Base-by-base conservation (phyloP, 345 rosid genomes). In the Citrus medica region DNA sequence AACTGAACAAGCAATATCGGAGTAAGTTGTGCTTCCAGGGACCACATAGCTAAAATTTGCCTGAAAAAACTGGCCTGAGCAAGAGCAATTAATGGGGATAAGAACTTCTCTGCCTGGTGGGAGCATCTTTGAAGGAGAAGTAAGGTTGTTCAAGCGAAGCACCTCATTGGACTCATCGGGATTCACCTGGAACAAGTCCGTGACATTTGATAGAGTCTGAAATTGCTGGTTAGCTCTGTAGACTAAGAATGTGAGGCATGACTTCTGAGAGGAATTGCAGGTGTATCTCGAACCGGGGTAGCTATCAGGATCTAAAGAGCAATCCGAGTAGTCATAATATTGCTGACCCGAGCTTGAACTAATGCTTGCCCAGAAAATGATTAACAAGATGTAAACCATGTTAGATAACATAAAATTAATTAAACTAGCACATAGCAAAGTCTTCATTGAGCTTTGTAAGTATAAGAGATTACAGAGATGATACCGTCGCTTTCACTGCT, bases 271-370 rank as follows among this genome's bases (percentile, higher is more conserved):
- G 67, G 83, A 75, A 51, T 74, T 81, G 85, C 94, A 87, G 60
- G 79, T 77, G 82, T 89, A 87, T 80, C 90, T 85, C 9, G 89
- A 83, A 67, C 92, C 89, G 9, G 87, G 88, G 66, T 51, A 22
- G 21, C 25, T 79, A 56, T 66, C 22, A 17, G 58, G 58, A 42
- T 64, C 46, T 0, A 64, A 62, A n/a, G 82, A 75, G 70, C 92
- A 91, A n/a, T 40, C 55, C 2, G 84, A 74, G 4, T 81, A 35
- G 64, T 89, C 92, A 24, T 88, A 89, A 28, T 35, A 68, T 71
- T 88, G 88, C 56, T 84, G 88, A 75, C 85, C 88, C 64, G 48
- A 60, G 65, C 61, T 75, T 67, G 71, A 68, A 75, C 22, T 78
- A 25, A 59, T 19, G 40, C 8, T 42, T 56, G 42, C 71, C 60